Evolutionary conservation across 768 basidiomycete genomes (phyloP).

Genomic region (Xerocomellus intermedius): DNA sequence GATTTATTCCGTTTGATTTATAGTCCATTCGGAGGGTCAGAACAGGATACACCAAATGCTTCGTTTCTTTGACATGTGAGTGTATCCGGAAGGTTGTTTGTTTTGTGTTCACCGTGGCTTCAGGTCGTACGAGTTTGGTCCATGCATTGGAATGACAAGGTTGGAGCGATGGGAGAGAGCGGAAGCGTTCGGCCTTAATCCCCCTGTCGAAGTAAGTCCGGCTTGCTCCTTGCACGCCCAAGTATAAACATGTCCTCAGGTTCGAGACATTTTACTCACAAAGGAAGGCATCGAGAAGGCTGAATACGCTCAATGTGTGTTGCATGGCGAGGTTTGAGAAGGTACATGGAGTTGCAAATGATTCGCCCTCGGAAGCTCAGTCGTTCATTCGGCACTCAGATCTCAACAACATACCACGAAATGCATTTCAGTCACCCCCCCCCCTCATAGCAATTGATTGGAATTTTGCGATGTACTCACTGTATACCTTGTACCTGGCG

Average conservation of each 20-base stretch:
- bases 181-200: slow-evolving; percentile 69
- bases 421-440: not conserved
- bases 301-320: slow-evolving; percentile 61
- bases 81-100: not conserved
- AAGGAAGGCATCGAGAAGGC: slow-evolving; percentile 55
- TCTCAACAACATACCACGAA: not conserved
- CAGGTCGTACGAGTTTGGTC: slow-evolving; percentile 79
- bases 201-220: slow-evolving; percentile 67
- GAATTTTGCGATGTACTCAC: not conserved
- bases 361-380: not conserved
- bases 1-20: slow-evolving; percentile 1
- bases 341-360: not conserved
- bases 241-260: slow-evolving; percentile 40
- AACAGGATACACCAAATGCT: slow-evolving; percentile 69
- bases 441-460: not conserved
- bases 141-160: slow-evolving; percentile 75
- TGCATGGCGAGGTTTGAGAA: slow-evolving; percentile 43
- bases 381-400: not conserved
- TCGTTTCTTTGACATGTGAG: slow-evolving; percentile 75
- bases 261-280: slow-evolving; percentile 70
- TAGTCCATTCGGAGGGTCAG: slow-evolving; percentile 67
- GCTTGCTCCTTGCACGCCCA: not conserved
- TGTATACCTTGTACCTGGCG: not conserved
- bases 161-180: slow-evolving; percentile 90
- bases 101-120: slow-evolving; percentile 2